Base-by-base conservation (phyloP, 179 eudicot species). In the Drosera spatulata region DNA sequence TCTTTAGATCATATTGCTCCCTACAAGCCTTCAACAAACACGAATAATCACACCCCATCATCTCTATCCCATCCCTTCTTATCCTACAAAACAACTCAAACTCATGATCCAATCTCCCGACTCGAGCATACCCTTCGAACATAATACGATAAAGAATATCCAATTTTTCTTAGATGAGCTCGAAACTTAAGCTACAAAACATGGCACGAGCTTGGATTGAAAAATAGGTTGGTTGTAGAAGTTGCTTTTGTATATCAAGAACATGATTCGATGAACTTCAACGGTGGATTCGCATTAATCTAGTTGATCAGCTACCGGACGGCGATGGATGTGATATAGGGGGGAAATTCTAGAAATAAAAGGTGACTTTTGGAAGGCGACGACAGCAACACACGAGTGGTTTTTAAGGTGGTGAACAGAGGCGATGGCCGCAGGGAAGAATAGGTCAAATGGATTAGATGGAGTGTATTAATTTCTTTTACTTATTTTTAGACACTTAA, bases 1-100 rank as follows among this genome's bases (percentile, higher is more conserved):
- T 71, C 37, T 62, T 45, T 66, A 72, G 22, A 56, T 76, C 84
- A 71, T 48, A 58, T 60, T 41, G 50, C 61, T 79, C 85, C 1
- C 83, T 83, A 71, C 89, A 83, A 64, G 71, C 50, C 59, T 79
- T 86, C 73, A 86, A 58, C 77, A 86, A 72, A 57, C 81, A 81
- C 11, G 73, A 61, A 39, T 75, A 86, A 58, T 79, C 76, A 72
- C 81, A 83, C 33, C 33, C 33, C 33, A 22, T 22, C 33, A 22
- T 22, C 33, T 22, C 83, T 83, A 53, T 73, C 69, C 2, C 56
- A n/a, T n/a, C n/a, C n/a, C n/a, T n/a, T n/a, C n/a, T 67, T 89
- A 86, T 79, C 43, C 77, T 55, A n/a, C n/a, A 54, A 61, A 77
- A 78, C 49, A 86, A 73, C 38, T 55, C 10, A 37, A 81, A 66